Percentiles rank a stretch among this genome's conserved stretches.
These are phyloP conservation scores for Fusarium bulbicola DNA, from an alignment of 2,329 filamentous ascomycete genomes.

Conservation along the genomic window DNA sequence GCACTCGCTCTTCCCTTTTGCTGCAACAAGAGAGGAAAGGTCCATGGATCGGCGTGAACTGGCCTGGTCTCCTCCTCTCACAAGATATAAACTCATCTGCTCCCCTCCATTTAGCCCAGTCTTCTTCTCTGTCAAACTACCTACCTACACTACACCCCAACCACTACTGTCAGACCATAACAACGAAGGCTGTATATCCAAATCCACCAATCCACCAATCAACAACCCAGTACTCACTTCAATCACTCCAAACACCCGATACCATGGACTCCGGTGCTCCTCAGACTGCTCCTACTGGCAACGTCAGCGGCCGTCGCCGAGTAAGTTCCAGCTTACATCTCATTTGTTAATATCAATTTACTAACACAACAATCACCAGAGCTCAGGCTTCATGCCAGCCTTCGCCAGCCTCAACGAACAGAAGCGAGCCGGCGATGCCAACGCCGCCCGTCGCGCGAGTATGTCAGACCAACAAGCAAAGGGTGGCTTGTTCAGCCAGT, in stretches of 20 bases:
- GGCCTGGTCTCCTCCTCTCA: slow-evolving; percentile 3
- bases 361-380: slow-evolving; percentile 41
- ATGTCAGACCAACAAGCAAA: slow-evolving; percentile 62
- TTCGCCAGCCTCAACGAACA: slow-evolving; percentile 63
- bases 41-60: slow-evolving; percentile 26
- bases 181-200: background rate
- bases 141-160: background rate
- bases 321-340: slow-evolving; percentile 24
- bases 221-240: background rate
- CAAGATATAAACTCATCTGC: slow-evolving; percentile 23
- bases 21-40: background rate
- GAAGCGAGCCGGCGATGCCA: slow-evolving; percentile 58
- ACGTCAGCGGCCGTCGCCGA: slow-evolving; percentile 42
- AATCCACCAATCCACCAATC: background rate
- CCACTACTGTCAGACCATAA: background rate
- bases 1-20: slow-evolving; percentile 5
- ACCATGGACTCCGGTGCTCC: slow-evolving; percentile 46
- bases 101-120: background rate
- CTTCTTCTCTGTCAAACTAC: background rate
- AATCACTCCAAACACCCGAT: background rate
- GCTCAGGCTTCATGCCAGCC: slow-evolving; percentile 56
- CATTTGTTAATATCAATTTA: background rate
- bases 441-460: slow-evolving; percentile 61
- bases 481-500: slow-evolving; percentile 60
- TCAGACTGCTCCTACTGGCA: slow-evolving; percentile 30